Conservation (phyloP, 768 basidiomycete species). For the Agaricus sinodeliciosus region DNA sequence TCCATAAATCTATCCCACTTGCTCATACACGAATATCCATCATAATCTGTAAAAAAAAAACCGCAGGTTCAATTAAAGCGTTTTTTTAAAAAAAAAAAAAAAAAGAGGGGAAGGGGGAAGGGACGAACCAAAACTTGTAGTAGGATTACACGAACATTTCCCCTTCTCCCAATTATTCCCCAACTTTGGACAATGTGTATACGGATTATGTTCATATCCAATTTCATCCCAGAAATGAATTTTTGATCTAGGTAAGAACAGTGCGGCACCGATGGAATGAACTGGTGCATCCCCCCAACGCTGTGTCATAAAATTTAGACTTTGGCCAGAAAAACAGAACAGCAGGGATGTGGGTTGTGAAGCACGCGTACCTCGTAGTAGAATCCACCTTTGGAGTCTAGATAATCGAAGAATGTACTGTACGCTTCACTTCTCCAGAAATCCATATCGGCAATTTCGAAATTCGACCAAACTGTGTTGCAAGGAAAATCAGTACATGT, state of each 20-base stretch:
- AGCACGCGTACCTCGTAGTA: conserved; percentile 51
- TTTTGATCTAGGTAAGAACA: conserved; percentile 50
- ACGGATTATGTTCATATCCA: conserved; percentile 72
- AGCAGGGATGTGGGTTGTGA: conserved; percentile 12
- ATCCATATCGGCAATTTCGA: conserved; percentile 63
- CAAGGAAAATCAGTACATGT: too few relatives aligned
- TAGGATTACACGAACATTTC: conserved; percentile 56
- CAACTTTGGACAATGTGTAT: conserved; percentile 57
- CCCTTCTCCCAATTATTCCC: conserved; percentile 41
- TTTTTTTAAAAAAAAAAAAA: neutral
- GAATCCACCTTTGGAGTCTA: conserved; percentile 58
- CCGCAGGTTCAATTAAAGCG: neutral
- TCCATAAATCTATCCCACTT: conserved; percentile 41
- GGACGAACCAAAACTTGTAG: conserved; percentile 50
- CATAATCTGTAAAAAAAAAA: conserved; percentile 34
- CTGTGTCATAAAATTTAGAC: conserved; percentile 13
- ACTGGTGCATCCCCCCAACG: conserved; percentile 61
- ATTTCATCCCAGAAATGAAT: conserved; percentile 76
- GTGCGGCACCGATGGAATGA: conserved; percentile 59
- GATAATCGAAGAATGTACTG: conserved; percentile 55
- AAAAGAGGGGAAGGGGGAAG: neutral
- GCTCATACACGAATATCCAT: conserved; percentile 50
- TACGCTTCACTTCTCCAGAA: conserved; percentile 66
- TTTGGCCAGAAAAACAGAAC: too few relatives aligned
- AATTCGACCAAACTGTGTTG: conserved; percentile 52